These are phyloP conservation scores for Yarrowia alimentaria DNA, from an alignment of 805 yeast species.

Conservation along the genomic window DNA sequence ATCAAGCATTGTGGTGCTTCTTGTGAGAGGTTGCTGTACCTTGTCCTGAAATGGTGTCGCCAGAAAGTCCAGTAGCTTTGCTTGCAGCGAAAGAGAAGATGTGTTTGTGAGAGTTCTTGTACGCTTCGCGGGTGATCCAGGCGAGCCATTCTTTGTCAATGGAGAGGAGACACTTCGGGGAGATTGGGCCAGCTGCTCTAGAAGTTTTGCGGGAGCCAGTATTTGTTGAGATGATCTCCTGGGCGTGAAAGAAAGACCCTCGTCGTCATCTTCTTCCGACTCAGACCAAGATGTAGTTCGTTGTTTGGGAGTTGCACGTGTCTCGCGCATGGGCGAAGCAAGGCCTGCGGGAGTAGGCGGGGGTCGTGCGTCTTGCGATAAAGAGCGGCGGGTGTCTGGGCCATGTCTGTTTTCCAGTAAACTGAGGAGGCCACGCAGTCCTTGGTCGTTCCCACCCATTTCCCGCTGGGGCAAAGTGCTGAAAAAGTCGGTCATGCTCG, in stretches of 20 bases:
- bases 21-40: constrained; percentile 27
- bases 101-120: constrained; percentile 10
- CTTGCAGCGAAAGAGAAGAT: constrained; percentile 28
- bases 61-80: constrained; percentile 35
- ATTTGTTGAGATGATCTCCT: constrained; percentile 14
- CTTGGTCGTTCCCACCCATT: constrained; percentile 21
- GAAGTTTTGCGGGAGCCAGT: constrained; percentile 1
- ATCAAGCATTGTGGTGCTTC: constrained; percentile 20
- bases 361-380: background rate
- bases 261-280: constrained; percentile 21
- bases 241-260: constrained; percentile 18
- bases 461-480: constrained; percentile 17
- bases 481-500: constrained; percentile 18
- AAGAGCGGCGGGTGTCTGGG: constrained; percentile 2
- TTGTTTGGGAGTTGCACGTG: background rate
- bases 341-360: background rate
- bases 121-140: constrained; percentile 1
- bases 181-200: background rate
- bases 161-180: constrained; percentile 1
- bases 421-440: constrained; percentile 1
- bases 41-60: constrained; percentile 38
- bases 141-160: background rate
- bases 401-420: constrained; percentile 16
- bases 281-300: constrained; percentile 20
- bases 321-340: no score